Evolutionary conservation across 208 protist species (phyloP), one percentile per base, ranked within the genome.

Genomic region (Acanthamoeba comandoni): DNA sequence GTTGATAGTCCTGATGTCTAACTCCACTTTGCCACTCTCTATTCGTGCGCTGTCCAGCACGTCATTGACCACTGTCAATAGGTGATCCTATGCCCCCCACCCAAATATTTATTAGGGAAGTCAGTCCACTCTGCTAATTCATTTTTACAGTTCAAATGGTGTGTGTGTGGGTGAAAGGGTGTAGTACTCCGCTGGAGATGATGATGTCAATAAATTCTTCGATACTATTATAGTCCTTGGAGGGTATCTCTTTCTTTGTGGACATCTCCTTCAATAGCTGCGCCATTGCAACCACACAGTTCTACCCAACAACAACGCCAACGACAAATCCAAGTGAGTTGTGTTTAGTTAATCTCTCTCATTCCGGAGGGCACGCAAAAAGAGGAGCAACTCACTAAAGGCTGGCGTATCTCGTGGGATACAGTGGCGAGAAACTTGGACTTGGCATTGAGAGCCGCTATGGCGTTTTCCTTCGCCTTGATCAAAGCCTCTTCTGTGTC

Each of bases 401-500:
- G 15, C 39, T 19, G 26, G 15, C 49, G 5, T 4, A 19, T 39
- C 35, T 39, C 77, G 31, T 86, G 77, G 31, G 31, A 53, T 5
- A 86, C 77, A 19, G 35, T 86, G 22, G 77, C 77, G 15, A 86
- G 53, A 31, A 86, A 86, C 11, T 39, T 24, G 19, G 77, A 24
- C 77, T 86, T 86, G 53, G 77, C 77, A 26, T 65, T 86, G 52
- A 62, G 55, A n/a, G 55, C 55, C 15, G 55, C 55, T 62, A 62
- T n/a, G 15, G 55, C 55, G 17, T n/a, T 62, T n/a, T 62, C 55
- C 55, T 62, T 62, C 15, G 55, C 55, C 19, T n/a, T 62, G 17
- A 62, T n/a, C 55, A 62, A n/a, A 19, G 15, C 55, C 19, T 62
- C 55, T n/a, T 62, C 55, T 62, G 55, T n/a, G 15, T n/a, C 17